A percentile compares a stretch with the other conserved stretches of the same genome.
These are phyloP conservation scores for Pseudisothecium myosuroides DNA, from an alignment of 225 moss, liverwort and hornwort genomes.

Conservation along the genomic window DNA sequence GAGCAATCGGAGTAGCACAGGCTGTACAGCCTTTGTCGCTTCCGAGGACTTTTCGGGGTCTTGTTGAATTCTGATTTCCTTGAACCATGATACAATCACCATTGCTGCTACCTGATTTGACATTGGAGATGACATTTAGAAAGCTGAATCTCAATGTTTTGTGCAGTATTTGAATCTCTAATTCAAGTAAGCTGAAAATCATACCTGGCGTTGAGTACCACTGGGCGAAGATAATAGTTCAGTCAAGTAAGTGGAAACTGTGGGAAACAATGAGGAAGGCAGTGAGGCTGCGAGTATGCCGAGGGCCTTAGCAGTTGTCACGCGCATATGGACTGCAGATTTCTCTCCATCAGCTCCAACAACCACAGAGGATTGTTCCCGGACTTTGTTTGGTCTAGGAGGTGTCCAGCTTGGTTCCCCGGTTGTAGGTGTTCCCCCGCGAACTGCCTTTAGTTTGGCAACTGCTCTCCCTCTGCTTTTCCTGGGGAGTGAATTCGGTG, in stretches of 20 bases:
- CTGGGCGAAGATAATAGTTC: slow-evolving; percentile 51
- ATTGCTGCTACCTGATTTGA: slow-evolving; percentile 72
- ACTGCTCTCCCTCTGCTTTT: slow-evolving; percentile 56
- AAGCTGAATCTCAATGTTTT: neutral
- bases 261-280: slow-evolving; percentile 33
- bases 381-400: slow-evolving; percentile 39
- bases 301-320: slow-evolving; percentile 69
- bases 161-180: neutral
- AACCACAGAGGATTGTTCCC: slow-evolving; percentile 53
- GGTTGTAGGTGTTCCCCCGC: slow-evolving; percentile 18
- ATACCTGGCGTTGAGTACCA: slow-evolving; percentile 83
- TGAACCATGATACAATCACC: slow-evolving; percentile 86
- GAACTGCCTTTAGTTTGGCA: slow-evolving; percentile 60
- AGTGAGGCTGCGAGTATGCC: slow-evolving; percentile 72
- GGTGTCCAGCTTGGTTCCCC: slow-evolving; percentile 63
- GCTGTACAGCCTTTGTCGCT: slow-evolving; percentile 39
- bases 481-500: slow-evolving; percentile 59
- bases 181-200: neutral
- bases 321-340: slow-evolving; percentile 79
- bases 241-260: slow-evolving; percentile 30
- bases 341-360: slow-evolving; percentile 92
- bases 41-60: slow-evolving; percentile 26
- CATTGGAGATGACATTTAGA: neutral
- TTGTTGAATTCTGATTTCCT: slow-evolving; percentile 32
- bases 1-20: slow-evolving; percentile 34